phyloP scores from a whole-genome alignment of 2,329 filamentous ascomycete genomes.

The Clarireedia hainanense region DNA sequence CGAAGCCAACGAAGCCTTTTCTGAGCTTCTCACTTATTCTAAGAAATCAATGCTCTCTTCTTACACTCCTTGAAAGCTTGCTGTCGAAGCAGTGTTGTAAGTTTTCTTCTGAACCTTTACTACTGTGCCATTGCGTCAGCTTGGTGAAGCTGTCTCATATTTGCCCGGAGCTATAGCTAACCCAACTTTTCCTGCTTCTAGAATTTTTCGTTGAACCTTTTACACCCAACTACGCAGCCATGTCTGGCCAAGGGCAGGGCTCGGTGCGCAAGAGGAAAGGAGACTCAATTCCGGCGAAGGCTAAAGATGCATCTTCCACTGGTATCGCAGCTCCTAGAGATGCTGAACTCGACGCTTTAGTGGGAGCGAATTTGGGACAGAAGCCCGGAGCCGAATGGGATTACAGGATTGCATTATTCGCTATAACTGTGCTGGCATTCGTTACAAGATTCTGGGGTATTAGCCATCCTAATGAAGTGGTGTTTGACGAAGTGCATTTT shows the following conservation, averaged over 20 bases:
- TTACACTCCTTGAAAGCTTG: conserved; percentile 6
- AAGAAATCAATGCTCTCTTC: conserved; percentile 7
- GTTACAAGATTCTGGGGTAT: conserved; percentile 94
- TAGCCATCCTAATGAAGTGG: conserved; percentile 88
- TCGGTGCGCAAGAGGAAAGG: conserved; percentile 33
- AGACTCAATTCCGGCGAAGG: conserved; percentile 39
- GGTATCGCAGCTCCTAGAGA: conserved; percentile 27
- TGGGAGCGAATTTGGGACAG: conserved; percentile 35
- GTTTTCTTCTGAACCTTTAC: background rate
- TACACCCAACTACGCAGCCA: conserved; percentile 11
- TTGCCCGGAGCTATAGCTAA: conserved; percentile 17
- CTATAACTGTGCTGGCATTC: conserved; percentile 81
- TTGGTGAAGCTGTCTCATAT: background rate
- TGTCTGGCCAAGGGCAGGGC: conserved; percentile 25
- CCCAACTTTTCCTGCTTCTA: background rate
- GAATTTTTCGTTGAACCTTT: conserved; percentile 13
- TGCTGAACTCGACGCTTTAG: conserved; percentile 43
- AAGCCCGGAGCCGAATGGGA: conserved; percentile 60
- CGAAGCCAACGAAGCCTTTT: background rate
- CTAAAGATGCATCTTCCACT: conserved; percentile 36
- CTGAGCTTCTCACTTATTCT: background rate
- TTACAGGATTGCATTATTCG: conserved; percentile 67
- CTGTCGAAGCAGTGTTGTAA: conserved; percentile 8
- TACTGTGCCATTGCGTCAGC: background rate
- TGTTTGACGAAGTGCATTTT: conserved; percentile 99